phyloP scores from a whole-genome alignment of 192 early-diverging fungal species.

The Gaertneriomyces semiglobifer region DNA sequence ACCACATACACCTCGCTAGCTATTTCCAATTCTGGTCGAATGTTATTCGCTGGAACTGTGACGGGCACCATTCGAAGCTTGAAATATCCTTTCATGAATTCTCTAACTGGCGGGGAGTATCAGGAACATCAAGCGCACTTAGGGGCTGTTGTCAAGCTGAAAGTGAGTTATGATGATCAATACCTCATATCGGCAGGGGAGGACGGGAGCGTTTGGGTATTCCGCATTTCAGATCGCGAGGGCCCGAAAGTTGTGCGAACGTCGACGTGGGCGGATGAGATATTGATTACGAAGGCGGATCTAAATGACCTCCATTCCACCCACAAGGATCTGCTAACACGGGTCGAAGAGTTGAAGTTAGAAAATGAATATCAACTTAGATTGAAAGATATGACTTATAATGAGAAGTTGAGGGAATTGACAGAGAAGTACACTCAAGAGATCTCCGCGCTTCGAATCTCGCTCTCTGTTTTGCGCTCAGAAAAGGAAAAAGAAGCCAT shows the following conservation, averaged over 20 bases:
- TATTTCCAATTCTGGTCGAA: constrained; percentile 53
- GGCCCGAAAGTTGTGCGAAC: constrained; percentile 47
- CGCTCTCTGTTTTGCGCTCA: constrained; percentile 50
- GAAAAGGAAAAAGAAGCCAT: constrained; percentile 67
- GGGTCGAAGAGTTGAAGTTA: constrained; percentile 65
- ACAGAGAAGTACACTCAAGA: constrained; percentile 66
- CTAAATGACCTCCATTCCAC: constrained; percentile 57
- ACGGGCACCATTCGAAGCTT: constrained; percentile 54
- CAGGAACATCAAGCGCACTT: constrained; percentile 62
- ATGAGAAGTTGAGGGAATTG: constrained; percentile 64
- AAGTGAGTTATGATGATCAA: constrained; percentile 58
- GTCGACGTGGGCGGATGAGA: constrained; percentile 57
- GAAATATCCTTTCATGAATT: constrained; percentile 49
- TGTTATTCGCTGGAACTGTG: constrained; percentile 61
- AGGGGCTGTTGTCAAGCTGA: constrained; percentile 49
- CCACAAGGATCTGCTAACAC: constrained; percentile 55
- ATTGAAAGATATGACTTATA: constrained; percentile 67
- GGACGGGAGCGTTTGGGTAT: constrained; percentile 57
- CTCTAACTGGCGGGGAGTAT: constrained; percentile 40
- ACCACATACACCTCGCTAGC: neutral
- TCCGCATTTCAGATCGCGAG: constrained; percentile 57
- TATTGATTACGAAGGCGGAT: constrained; percentile 61
- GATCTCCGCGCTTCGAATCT: constrained; percentile 61
- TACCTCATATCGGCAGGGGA: constrained; percentile 56
- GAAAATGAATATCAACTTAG: constrained; percentile 67